These are phyloP conservation scores for Fusarium anthophilum DNA, from an alignment of 2,329 filamentous ascomycete genomes.

Conservation along the genomic window DNA sequence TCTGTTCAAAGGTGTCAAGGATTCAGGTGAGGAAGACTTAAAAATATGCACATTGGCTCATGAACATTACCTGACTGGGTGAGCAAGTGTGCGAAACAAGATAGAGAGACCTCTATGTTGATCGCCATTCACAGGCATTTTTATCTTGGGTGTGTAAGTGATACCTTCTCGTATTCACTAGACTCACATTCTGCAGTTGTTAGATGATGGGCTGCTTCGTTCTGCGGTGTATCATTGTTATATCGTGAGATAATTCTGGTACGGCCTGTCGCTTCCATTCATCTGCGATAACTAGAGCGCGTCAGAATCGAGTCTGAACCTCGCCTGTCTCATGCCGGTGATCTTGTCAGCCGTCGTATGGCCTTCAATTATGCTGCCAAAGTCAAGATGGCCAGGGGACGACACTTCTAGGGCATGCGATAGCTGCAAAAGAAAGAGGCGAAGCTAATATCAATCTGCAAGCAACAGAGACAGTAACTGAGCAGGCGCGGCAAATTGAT, in stretches of 20 bases:
- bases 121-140: not conserved
- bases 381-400: rapidly evolving
- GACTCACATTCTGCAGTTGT: not conserved
- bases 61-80: not conserved
- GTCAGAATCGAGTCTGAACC: not conserved
- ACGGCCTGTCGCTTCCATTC: too few species aligned
- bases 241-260: too few species aligned
- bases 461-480: not conserved
- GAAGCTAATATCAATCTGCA: too few species aligned
- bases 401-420: not conserved
- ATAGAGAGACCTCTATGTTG: not conserved
- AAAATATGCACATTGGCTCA: not conserved
- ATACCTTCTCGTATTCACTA: too few species aligned
- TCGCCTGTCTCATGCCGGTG: not conserved
- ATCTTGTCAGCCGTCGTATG: not conserved
- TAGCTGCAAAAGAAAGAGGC: not conserved
- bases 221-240: not conserved
- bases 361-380: rapidly evolving
- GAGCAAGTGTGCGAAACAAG: not conserved
- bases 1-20: not conserved
- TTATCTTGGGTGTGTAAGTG: not conserved
- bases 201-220: not conserved
- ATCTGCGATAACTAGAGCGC: not conserved
- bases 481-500: not conserved
- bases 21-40: not conserved